Conservation (phyloP, 495 filamentous ascomycete species). For the Trichoderma virens region DNA sequence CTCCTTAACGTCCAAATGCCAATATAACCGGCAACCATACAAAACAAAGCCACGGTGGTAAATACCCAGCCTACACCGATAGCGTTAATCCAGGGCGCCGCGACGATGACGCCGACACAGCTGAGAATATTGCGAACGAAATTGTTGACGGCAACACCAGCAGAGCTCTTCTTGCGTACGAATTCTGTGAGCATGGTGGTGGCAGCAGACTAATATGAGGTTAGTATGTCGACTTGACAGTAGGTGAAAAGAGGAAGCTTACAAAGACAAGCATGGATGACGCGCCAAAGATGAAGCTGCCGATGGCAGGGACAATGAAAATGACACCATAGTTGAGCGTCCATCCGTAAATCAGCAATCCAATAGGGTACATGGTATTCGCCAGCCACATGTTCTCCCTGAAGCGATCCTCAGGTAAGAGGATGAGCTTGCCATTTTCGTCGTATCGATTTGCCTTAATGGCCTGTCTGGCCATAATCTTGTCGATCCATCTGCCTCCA, state of each 20-base stretch:
- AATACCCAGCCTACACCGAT: slow-evolving; percentile 89
- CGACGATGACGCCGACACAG: slow-evolving; percentile 66
- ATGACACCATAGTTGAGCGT: slow-evolving; percentile 31
- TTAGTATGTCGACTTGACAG: neutral
- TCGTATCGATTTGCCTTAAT: slow-evolving; percentile 63
- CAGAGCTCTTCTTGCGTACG: slow-evolving; percentile 65
- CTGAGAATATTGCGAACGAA: slow-evolving; percentile 83
- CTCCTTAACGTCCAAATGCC: slow-evolving; percentile 61
- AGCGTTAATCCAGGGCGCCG: slow-evolving; percentile 66
- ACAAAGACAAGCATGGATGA: slow-evolving; percentile 84
- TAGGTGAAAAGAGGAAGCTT: neutral
- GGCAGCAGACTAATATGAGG: slow-evolving; percentile 30
- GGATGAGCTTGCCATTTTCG: slow-evolving; percentile 58
- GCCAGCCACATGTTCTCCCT: slow-evolving; percentile 82
- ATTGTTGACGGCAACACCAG: slow-evolving; percentile 78
- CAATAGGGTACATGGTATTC: slow-evolving; percentile 64
- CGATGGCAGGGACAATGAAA: slow-evolving; percentile 50
- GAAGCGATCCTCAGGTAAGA: slow-evolving; percentile 82
- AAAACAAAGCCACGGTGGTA: slow-evolving; percentile 65
- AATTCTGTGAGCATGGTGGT: slow-evolving; percentile 90
- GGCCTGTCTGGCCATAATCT: slow-evolving; percentile 81
- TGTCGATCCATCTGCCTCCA: slow-evolving; percentile 82
- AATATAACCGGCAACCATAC: slow-evolving; percentile 41
- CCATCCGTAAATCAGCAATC: slow-evolving; percentile 57
- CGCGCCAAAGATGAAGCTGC: slow-evolving; percentile 83